Evolutionary conservation across 257 asterid species (phyloP).

Genomic region (Nicotiana sylvestris): DNA sequence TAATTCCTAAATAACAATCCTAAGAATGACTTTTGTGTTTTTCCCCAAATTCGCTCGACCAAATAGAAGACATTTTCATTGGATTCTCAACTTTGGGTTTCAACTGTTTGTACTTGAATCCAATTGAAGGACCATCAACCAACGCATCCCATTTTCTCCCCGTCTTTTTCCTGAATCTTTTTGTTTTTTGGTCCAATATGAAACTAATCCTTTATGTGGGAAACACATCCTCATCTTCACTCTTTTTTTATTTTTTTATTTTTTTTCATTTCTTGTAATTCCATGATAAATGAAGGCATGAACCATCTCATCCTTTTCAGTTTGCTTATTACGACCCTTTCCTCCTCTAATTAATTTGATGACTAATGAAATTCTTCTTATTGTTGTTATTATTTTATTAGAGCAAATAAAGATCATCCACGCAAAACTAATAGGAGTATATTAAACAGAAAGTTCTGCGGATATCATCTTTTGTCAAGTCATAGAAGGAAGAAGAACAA

Average conservation of each 20-base stretch:
- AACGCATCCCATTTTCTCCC: neutral
- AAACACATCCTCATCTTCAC: neutral
- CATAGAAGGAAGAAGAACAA: neutral
- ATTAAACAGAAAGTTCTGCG: neutral
- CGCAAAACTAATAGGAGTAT: neutral
- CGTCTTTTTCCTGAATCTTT: neutral
- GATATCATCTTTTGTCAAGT: neutral
- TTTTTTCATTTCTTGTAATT: neutral
- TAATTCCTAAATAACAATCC: too few relatives aligned
- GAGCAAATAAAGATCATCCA: neutral
- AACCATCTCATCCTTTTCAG: neutral
- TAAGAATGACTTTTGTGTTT: too few relatives aligned
- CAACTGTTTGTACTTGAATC: conserved; percentile 5
- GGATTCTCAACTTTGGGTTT: conserved; percentile 16
- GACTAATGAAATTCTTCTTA: neutral
- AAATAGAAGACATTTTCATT: conserved; percentile 3
- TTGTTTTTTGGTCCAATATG: neutral
- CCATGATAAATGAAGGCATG: neutral
- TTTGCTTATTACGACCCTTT: neutral
- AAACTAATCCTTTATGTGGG: neutral
- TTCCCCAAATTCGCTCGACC: neutral
- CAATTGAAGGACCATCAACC: conserved; percentile 14
- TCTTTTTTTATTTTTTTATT: neutral
- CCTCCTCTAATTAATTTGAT: neutral
- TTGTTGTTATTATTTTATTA: neutral